Evolutionary conservation across 2,329 filamentous ascomycete species (phyloP), one percentile per base, ranked within the genome.

Genomic region (Polychaeton citri): DNA sequence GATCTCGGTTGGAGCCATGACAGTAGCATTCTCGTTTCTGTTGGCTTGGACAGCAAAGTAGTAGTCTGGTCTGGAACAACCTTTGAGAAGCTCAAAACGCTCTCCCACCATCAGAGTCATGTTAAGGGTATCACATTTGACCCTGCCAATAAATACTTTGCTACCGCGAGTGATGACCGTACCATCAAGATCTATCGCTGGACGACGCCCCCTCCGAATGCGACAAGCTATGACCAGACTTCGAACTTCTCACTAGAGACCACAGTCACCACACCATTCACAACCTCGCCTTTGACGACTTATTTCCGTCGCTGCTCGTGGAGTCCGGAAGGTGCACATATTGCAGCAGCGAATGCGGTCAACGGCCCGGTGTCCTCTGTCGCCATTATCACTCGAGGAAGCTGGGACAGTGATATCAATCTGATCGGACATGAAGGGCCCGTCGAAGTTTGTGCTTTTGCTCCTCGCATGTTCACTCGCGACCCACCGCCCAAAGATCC

Each of bases 81-180:
- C 0, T 98, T 98, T 49, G 90, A 98, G 64, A 96, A 93, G 64
- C 71, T 98, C 46, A 96, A 96, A 70, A 88, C 85, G 3, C 66
- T 98, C 4, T 78, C 86, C 2, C 80, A 87, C 39, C 90, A 98
- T 60, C 85, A 93, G 58, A 95, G 86, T 57, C 92, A 96, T 57
- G 90, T 98, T 64, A 98, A 98, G 59, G 90, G 92, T 43, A 92
- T 98, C 51, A 94, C 88, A 0, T 98, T 98, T 54, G 90, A 98
- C 55, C 90, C 90, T 1, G 90, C 90, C 30, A 96, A 96, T 65
- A 98, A 96, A 57, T 98, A 94, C 66, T 98, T 98, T 60, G 90
- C 92, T 12, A 98, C 92, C 0, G 87, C 92, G 2, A 94, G 86
- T 62, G 90, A 98, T 58, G 90, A 98, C 59, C 78, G 90, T 40